A percentile compares a stretch with the other conserved stretches of the same genome.
These are phyloP conservation scores for Pythium brachiatum DNA, from an alignment of 352 stramenopile genomes.

Conservation along the genomic window DNA sequence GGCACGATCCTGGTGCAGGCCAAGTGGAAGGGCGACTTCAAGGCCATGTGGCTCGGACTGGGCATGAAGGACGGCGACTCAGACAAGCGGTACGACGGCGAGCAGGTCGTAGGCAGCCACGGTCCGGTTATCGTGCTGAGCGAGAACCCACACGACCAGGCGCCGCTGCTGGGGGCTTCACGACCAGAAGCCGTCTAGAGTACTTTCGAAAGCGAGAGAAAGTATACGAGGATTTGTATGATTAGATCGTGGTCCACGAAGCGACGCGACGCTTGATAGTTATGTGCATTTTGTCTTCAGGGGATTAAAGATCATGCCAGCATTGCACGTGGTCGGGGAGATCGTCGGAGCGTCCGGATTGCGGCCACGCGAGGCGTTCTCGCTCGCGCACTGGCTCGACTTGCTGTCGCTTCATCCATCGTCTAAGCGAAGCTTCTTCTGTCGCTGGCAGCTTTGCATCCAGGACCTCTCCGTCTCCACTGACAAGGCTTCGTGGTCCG, in stretches of 20 bases:
- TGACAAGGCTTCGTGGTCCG: neutral
- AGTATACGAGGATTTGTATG: neutral
- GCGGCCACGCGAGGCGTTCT: constrained; percentile 21
- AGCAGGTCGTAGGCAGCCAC: neutral
- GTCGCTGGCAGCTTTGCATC: constrained; percentile 38
- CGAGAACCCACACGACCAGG: constrained; percentile 15
- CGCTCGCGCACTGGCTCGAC: constrained; percentile 32
- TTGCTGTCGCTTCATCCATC: constrained; percentile 39
- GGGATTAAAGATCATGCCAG: constrained; percentile 27
- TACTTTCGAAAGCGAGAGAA: neutral
- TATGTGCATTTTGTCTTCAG: too few species aligned
- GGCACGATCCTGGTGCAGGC: constrained; percentile 68
- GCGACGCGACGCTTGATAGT: constrained; percentile 7
- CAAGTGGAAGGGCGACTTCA: constrained; percentile 75
- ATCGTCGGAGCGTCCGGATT: constrained; percentile 46
- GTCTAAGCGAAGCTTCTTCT: constrained; percentile 45
- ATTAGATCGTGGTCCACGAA: neutral
- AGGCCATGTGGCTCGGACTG: constrained; percentile 47
- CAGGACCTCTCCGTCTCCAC: constrained; percentile 8
- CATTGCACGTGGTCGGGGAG: constrained; percentile 46
- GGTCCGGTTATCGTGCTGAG: constrained; percentile 2
- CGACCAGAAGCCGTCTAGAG: neutral
- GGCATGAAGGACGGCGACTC: constrained; percentile 14
- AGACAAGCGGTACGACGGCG: constrained; percentile 12
- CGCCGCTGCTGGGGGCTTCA: constrained; percentile 11